phyloP scores from a whole-genome alignment of 176 grass and related monocot species.

The Poa annua region DNA sequence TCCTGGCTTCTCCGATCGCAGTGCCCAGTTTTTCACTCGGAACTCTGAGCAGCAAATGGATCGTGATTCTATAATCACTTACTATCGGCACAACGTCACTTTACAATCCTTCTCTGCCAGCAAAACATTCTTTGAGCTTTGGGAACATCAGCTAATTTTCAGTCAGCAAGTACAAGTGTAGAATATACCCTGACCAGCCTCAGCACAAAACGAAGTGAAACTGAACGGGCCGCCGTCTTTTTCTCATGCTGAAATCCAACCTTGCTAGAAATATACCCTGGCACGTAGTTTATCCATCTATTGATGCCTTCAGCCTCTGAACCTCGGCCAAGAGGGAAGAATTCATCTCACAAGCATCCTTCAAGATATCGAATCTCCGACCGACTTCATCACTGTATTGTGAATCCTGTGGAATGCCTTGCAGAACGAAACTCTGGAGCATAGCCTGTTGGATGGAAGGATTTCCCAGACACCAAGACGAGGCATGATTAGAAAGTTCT shows the following conservation, averaged over 20 bases:
- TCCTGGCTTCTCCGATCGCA: no score
- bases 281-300: not conserved
- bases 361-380: constrained; percentile 56
- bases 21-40: no score
- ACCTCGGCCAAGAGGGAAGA: constrained; percentile 66
- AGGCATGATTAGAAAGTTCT: not conserved
- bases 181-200: not conserved
- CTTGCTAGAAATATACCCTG: not conserved
- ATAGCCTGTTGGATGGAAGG: constrained; percentile 54
- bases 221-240: not conserved
- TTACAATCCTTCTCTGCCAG: not conserved
- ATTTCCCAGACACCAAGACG: not conserved
- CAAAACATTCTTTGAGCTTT: not conserved
- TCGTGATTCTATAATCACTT: not conserved
- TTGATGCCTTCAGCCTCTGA: constrained; percentile 54
- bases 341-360: constrained; percentile 75
- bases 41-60: no score
- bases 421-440: constrained; percentile 59
- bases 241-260: not conserved
- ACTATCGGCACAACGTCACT: not conserved
- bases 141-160: not conserved
- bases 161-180: not conserved
- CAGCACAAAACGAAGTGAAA: not conserved
- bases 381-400: constrained; percentile 45
- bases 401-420: constrained; percentile 56